A percentile compares a stretch with the other conserved stretches of the same genome.
These are phyloP conservation scores for Emericellopsis atlantica DNA, from an alignment of 2,329 filamentous ascomycete genomes.

Conservation along the genomic window DNA sequence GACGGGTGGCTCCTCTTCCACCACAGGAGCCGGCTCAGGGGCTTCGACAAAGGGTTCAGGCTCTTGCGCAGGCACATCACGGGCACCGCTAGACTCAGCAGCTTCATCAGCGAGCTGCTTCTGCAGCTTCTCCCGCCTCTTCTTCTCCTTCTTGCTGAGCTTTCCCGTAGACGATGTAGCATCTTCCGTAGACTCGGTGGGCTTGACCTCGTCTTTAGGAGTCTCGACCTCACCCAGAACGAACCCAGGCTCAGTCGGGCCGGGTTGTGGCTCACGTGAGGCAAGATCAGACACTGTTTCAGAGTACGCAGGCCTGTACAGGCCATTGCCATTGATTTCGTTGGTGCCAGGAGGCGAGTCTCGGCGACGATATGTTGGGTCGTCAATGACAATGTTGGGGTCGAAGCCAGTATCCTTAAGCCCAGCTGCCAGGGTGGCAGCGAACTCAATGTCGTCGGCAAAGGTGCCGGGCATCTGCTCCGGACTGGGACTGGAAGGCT, in stretches of 20 bases:
- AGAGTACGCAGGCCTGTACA: slow-evolving; percentile 35
- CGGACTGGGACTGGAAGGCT: slow-evolving; percentile 33
- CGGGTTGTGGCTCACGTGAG: slow-evolving; percentile 22
- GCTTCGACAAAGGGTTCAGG: slow-evolving; percentile 4
- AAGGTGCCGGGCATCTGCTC: slow-evolving; percentile 53
- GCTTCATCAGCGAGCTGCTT: background rate
- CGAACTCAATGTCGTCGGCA: slow-evolving; percentile 55
- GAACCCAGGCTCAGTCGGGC: slow-evolving; percentile 25
- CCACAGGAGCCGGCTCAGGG: slow-evolving; percentile 7
- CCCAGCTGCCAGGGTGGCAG: slow-evolving; percentile 56
- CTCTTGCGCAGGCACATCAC: background rate
- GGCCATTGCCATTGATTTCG: slow-evolving; percentile 23
- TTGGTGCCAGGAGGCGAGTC: slow-evolving; percentile 51
- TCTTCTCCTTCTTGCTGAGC: slow-evolving; percentile 35
- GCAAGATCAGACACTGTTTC: slow-evolving; percentile 33
- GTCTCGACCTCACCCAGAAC: slow-evolving; percentile 35
- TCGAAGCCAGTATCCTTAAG: slow-evolving; percentile 59
- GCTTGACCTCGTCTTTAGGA: slow-evolving; percentile 15
- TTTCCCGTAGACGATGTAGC: slow-evolving; percentile 12
- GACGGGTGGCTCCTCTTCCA: slow-evolving; percentile 1
- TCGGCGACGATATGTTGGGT: slow-evolving; percentile 49
- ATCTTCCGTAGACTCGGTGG: slow-evolving; percentile 11
- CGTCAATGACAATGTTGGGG: slow-evolving; percentile 55
- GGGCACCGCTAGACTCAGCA: background rate
- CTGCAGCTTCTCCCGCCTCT: slow-evolving; percentile 29